Conservation (phyloP, 2,329 filamentous ascomycete species). For the Trichoderma harzianum region DNA sequence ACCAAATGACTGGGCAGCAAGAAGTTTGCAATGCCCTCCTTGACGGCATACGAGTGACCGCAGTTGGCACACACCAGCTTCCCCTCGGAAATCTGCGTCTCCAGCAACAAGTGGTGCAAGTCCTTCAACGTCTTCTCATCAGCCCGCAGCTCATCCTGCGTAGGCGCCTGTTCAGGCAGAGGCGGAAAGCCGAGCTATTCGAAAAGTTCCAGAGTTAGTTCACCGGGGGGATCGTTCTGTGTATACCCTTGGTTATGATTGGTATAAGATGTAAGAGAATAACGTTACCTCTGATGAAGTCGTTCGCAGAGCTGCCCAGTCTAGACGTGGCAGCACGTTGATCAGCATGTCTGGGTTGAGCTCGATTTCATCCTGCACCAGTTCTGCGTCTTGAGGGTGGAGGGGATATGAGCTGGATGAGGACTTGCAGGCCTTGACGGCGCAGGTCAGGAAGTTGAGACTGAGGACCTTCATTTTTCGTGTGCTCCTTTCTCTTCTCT, state of each 20-base stretch:
- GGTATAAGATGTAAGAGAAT: slow-evolving; percentile 23
- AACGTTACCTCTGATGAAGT: slow-evolving; percentile 69
- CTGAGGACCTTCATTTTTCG: slow-evolving; percentile 84
- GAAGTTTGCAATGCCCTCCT: slow-evolving; percentile 96
- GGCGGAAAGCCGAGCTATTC: slow-evolving; percentile 72
- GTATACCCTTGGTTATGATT: background rate
- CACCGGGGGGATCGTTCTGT: background rate
- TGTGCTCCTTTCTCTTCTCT: no score
- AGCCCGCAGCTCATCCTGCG: slow-evolving; percentile 56
- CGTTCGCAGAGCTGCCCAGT: slow-evolving; percentile 77
- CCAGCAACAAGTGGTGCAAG: slow-evolving; percentile 75
- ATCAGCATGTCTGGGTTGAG: slow-evolving; percentile 75
- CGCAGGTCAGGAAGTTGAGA: slow-evolving; percentile 94
- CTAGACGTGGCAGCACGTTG: slow-evolving; percentile 82
- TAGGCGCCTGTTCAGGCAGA: slow-evolving; percentile 63
- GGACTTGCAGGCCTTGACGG: slow-evolving; percentile 89
- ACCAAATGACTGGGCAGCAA: slow-evolving; percentile 89
- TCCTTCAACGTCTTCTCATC: slow-evolving; percentile 72
- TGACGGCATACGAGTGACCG: slow-evolving; percentile 88
- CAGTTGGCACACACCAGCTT: slow-evolving; percentile 89
- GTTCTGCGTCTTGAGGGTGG: slow-evolving; percentile 87
- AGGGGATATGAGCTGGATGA: slow-evolving; percentile 78
- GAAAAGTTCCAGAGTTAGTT: background rate
- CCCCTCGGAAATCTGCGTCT: slow-evolving; percentile 86
- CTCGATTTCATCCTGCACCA: slow-evolving; percentile 82